These are phyloP conservation scores for Fusarium praegraminearum DNA, from an alignment of 2,329 filamentous ascomycete genomes.

Conservation along the genomic window DNA sequence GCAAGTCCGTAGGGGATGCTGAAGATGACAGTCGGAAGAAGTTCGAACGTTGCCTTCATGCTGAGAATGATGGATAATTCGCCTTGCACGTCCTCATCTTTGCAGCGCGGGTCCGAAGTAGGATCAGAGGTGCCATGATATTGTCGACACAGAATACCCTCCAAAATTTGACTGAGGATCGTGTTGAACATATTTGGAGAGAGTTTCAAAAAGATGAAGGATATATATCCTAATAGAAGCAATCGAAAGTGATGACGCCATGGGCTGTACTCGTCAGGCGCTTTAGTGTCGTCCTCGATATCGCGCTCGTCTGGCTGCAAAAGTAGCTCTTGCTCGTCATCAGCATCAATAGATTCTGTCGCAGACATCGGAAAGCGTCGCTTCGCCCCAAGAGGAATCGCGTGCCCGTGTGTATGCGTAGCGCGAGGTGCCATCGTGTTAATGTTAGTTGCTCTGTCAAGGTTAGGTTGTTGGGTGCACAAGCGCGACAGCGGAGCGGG, in stretches of 20 bases:
- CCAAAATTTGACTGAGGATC: constrained; percentile 1
- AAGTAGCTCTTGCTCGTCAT: too few relatives aligned
- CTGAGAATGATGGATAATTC: constrained; percentile 1
- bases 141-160: background rate
- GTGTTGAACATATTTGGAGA: constrained; percentile 4
- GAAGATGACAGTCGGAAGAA: background rate
- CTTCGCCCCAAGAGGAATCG: too few relatives aligned
- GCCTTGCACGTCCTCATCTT: background rate
- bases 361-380: too few relatives aligned
- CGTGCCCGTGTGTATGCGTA: too few relatives aligned
- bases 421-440: too few relatives aligned
- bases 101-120: background rate
- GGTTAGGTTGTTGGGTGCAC: too few relatives aligned
- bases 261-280: too few relatives aligned
- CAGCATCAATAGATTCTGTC: too few relatives aligned
- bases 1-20: constrained; percentile 1
- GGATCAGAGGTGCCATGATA: background rate
- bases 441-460: too few relatives aligned
- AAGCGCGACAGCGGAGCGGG: too few relatives aligned
- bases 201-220: constrained; percentile 1
- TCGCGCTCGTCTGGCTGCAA: too few relatives aligned
- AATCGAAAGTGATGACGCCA: background rate
- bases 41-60: constrained; percentile 1
- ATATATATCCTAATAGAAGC: background rate
- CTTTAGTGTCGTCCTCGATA: too few relatives aligned